These are phyloP conservation scores for Sphagnum tenellum DNA, from an alignment of 225 moss, liverwort and hornwort species.

Conservation along the genomic window DNA sequence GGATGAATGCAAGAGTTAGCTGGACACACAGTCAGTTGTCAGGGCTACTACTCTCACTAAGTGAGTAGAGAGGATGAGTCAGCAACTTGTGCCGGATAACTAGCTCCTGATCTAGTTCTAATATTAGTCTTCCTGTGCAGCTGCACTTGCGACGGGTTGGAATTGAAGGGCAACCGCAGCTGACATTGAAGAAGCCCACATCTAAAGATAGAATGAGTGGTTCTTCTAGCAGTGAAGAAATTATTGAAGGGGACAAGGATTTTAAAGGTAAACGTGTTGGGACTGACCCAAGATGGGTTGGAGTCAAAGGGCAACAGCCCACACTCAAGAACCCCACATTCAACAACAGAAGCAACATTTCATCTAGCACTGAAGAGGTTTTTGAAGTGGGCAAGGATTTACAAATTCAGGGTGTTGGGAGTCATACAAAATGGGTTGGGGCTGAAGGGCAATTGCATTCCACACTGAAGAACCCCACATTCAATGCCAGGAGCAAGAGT, in stretches of 20 bases:
- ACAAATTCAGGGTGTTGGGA: constrained; percentile 27
- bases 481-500: constrained; percentile 23
- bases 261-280: constrained; percentile 24
- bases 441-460: constrained; percentile 19
- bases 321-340: too few relatives aligned
- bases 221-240: constrained; percentile 24
- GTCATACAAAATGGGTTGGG: constrained; percentile 13
- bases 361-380: constrained; percentile 17
- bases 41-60: too few relatives aligned
- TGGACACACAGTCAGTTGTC: neutral
- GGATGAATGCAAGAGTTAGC: neutral
- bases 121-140: constrained; percentile 21
- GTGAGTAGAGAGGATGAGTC: neutral
- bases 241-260: constrained; percentile 15
- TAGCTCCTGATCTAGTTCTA: neutral
- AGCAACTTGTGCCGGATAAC: neutral
- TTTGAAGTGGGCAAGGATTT: constrained; percentile 28
- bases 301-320: too few relatives aligned
- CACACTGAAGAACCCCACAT: constrained; percentile 26
- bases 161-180: constrained; percentile 55
- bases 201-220: constrained; percentile 17
- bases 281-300: constrained; percentile 18
- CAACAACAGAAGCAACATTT: neutral
- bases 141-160: constrained; percentile 86
- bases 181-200: constrained; percentile 13